A percentile compares a stretch with the other conserved stretches of the same genome.
phyloP scores from a whole-genome alignment of 257 asterid species.

The Parsonsia alboflavescens region DNA sequence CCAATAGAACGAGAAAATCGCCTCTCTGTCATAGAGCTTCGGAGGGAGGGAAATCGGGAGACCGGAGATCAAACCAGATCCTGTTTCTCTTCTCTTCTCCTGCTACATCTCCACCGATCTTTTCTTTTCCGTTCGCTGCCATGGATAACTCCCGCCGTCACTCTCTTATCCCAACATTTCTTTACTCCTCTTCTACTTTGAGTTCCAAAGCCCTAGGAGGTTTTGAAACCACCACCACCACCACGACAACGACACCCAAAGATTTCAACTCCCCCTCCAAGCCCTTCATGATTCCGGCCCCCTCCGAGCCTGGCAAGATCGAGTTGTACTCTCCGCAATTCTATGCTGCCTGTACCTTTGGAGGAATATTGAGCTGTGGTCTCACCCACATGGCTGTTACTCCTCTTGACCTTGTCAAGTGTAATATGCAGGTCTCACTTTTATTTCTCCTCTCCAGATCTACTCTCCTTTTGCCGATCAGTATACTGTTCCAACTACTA shows the following conservation, averaged over 20 bases:
- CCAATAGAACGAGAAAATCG: background rate
- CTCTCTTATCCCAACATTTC: slow-evolving; percentile 63
- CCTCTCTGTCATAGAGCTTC: background rate
- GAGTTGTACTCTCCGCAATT: slow-evolving; percentile 74
- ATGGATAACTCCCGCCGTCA: slow-evolving; percentile 49
- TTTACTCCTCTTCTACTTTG: slow-evolving; percentile 43
- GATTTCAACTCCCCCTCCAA: slow-evolving; percentile 20
- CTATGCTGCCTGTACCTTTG: slow-evolving; percentile 81
- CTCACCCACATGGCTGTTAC: slow-evolving; percentile 93
- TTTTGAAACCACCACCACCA: slow-evolving; percentile 21
- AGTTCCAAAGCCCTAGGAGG: slow-evolving; percentile 33
- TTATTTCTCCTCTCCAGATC: slow-evolving; percentile 25
- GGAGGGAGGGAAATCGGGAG: background rate
- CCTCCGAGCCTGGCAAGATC: slow-evolving; percentile 68
- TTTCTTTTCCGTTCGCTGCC: background rate
- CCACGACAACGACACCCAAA: slow-evolving; percentile 3
- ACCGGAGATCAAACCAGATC: background rate
- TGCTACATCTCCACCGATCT: background rate
- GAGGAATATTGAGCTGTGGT: slow-evolving; percentile 93
- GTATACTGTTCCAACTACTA: background rate
- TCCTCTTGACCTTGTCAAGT: slow-evolving; percentile 95
- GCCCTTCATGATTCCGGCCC: slow-evolving; percentile 58
- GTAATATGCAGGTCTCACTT: slow-evolving; percentile 80
- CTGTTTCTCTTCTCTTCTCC: background rate
- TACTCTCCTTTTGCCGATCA: slow-evolving; percentile 10